Conservation (phyloP, 2,329 filamentous ascomycete species). For the Cladophialophora bantiana region DNA sequence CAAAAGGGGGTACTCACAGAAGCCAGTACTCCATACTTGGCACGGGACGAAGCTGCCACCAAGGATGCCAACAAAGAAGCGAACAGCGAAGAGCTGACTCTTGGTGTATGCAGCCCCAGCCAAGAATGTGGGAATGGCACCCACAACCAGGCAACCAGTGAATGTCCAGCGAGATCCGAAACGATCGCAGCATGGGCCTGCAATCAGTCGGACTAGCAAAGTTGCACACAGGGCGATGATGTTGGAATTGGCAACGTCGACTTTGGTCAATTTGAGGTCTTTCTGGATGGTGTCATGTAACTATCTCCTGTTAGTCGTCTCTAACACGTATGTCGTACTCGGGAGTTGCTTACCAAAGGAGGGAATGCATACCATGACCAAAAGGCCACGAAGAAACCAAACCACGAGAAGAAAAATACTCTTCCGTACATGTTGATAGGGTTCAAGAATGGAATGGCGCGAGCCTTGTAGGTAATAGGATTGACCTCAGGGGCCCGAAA, state of each 20-base stretch:
- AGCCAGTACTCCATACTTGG: conserved; percentile 90
- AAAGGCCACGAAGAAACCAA: conserved; percentile 86
- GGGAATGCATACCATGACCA: conserved; percentile 93
- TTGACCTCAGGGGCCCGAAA: conserved; percentile 72
- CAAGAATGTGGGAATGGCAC: conserved; percentile 80
- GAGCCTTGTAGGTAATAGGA: conserved; percentile 82
- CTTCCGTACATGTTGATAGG: conserved; percentile 79
- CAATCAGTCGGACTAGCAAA: conserved; percentile 76
- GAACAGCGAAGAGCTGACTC: conserved; percentile 55
- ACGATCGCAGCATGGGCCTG: conserved; percentile 83
- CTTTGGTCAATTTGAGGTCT: conserved; percentile 74
- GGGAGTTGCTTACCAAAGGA: conserved; percentile 67
- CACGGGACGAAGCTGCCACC: conserved; percentile 62
- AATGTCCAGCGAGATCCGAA: conserved; percentile 84
- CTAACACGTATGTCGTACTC: conserved; percentile 22
- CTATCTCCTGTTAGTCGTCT: conserved; percentile 47
- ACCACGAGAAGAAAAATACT: conserved; percentile 89
- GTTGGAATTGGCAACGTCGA: conserved; percentile 85
- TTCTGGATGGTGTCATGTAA: conserved; percentile 78
- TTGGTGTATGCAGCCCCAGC: conserved; percentile 77
- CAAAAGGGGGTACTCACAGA: conserved; percentile 48
- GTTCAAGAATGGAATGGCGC: conserved; percentile 79
- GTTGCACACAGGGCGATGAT: conserved; percentile 80
- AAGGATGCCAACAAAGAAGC: conserved; percentile 54
- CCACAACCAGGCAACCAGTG: conserved; percentile 75